These are phyloP conservation scores for Debaryomyces udenii DNA, from an alignment of 1,139 yeast species.

Conservation along the genomic window DNA sequence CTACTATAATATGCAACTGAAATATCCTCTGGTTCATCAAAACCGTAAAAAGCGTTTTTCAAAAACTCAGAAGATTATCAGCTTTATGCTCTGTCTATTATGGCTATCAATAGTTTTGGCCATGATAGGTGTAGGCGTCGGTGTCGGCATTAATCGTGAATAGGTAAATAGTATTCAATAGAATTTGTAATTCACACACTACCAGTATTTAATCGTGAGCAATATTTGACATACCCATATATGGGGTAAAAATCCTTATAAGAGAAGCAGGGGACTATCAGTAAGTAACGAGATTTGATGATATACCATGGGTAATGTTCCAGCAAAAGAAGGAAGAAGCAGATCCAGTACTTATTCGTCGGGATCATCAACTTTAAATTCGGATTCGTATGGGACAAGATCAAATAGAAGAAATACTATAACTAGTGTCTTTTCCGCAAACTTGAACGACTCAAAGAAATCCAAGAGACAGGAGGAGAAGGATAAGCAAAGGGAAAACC, in stretches of 20 bases:
- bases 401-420: conserved; percentile 23
- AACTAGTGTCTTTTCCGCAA: conserved; percentile 17
- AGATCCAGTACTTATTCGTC: conserved; percentile 24
- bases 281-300: conserved; percentile 1
- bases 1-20: conserved; percentile 19
- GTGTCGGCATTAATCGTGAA: conserved; percentile 23
- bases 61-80: conserved; percentile 34
- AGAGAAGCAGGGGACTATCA: too few relatives aligned
- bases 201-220: conserved; percentile 6
- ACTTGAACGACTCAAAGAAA: conserved; percentile 27
- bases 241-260: background rate
- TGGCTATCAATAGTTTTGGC: conserved; percentile 40
- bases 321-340: conserved; percentile 52
- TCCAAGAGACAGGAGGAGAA: conserved; percentile 50
- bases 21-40: conserved; percentile 19
- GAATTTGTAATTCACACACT: conserved; percentile 4
- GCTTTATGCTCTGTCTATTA: conserved; percentile 34
- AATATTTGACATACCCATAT: background rate
- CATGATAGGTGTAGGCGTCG: conserved; percentile 48
- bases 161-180: too few relatives aligned
- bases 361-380: conserved; percentile 13
- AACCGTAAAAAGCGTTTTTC: conserved; percentile 25
- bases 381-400: conserved; percentile 12
- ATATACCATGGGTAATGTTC: conserved; percentile 60
- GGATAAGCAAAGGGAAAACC: conserved; percentile 53